A percentile compares a stretch with the other conserved stretches of the same genome.
Evolutionary conservation across 139 green algal genomes (phyloP).

Genomic region (Marvania coccoides): DNA sequence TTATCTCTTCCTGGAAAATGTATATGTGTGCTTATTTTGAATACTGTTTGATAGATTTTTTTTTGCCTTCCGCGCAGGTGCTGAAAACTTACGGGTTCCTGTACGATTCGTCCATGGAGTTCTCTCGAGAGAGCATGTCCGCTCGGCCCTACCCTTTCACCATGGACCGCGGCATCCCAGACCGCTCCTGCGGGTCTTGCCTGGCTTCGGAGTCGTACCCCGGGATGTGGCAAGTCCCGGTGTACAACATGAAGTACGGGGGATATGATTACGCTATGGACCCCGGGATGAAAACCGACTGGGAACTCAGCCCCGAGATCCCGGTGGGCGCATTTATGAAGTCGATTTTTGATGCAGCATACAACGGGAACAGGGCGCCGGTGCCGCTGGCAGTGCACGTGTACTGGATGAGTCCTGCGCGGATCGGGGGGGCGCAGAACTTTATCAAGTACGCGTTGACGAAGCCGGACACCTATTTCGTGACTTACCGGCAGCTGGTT

Average conservation of each 20-base stretch:
- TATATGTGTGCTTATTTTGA: too few species aligned
- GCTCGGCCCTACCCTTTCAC: slow-evolving; percentile 14
- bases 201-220: neutral
- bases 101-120: slow-evolving; percentile 16
- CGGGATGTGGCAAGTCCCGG: slow-evolving; percentile 15
- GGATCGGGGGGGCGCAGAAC: neutral
- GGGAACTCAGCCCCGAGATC: neutral
- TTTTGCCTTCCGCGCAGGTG: neutral
- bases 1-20: neutral
- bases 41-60: neutral
- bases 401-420: neutral
- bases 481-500: slow-evolving; percentile 11
- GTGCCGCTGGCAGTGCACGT: neutral
- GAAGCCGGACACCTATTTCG: slow-evolving; percentile 4
- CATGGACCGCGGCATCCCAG: slow-evolving; percentile 15
- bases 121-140: slow-evolving; percentile 3
- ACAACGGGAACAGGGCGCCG: slow-evolving; percentile 1
- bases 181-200: neutral
- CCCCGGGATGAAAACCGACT: neutral
- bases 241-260: slow-evolving; percentile 12
- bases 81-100: slow-evolving; percentile 10
- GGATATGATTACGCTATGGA: neutral
- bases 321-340: neutral
- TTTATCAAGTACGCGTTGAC: slow-evolving; percentile 11
- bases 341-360: neutral